Evolutionary conservation across 1,284 basidiomycete species (phyloP), one percentile per base, ranked within the genome.

Genomic region (Cryptococcus jaspeensis): DNA sequence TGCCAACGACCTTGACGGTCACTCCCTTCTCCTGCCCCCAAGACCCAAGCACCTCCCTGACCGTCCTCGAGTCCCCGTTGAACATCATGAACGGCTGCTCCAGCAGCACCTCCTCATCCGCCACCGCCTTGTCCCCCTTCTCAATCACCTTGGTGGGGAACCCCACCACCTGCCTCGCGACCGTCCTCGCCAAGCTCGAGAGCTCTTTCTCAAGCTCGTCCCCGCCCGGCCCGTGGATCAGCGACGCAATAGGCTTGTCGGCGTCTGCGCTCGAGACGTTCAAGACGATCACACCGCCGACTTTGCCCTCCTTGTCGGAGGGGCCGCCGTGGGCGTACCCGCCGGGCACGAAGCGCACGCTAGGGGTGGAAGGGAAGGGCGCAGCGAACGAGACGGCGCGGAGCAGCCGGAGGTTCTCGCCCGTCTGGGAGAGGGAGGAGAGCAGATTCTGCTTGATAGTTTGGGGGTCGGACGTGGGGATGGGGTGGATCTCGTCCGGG

Each of bases 121-220:
- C 80, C 6, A 68, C 65, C 7, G 54, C 58, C 3, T 46, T 28
- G 16, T 59, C 41, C 12, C 49, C 64, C 39, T 60, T 61, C 16
- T 55, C 60, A 43, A 96, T 80, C 0, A 80, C 81, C n/a, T 76
- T 78, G 0, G 91, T 91, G 25, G 89, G 84, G 75, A 94, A 89
- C 1, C 92, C 93, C 11, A 87, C 87, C 37, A 91, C 87, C 76
- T 96, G 94, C 50, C 91, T 83, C 1, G 88, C 89, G 8, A 96
- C 66, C 5, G 87, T 85, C 20, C 90, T 85, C 60, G 88, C 85
- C 3, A 96, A 78, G n/a, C 82, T 81, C 25, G 82, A 81, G 20
- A 90, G 76, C 46, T 87, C 84, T 13, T 76, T 65, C 43, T 76
- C 73, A 20, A 84, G 74, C 36, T 80, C 69, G 20, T 70, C 39